A percentile compares a stretch with the other conserved stretches of the same genome.
phyloP scores from a whole-genome alignment of 345 rosid genomes.

The Salix brachista region DNA sequence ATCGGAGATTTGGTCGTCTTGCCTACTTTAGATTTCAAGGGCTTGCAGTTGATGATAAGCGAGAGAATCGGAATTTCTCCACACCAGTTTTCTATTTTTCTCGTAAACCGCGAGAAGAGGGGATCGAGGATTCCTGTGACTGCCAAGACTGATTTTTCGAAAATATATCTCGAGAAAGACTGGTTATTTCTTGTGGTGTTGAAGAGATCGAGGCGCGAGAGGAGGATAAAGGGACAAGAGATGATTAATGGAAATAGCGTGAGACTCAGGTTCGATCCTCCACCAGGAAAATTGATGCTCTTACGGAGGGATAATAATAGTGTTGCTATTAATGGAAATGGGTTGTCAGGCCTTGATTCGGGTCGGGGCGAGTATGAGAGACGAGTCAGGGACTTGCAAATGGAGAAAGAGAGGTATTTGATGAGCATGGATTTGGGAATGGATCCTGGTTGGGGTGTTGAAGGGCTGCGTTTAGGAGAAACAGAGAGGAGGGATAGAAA shows the following conservation, averaged over 20 bases:
- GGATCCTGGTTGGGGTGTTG: background rate
- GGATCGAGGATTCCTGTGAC: slow-evolving; percentile 30
- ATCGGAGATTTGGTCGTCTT: slow-evolving; percentile 31
- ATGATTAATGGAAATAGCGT: background rate
- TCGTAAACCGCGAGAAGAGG: slow-evolving; percentile 15
- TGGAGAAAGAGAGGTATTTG: slow-evolving; percentile 34
- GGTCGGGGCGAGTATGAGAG: slow-evolving; percentile 21
- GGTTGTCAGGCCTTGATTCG: slow-evolving; percentile 7
- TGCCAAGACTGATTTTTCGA: slow-evolving; percentile 32
- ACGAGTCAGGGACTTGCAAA: slow-evolving; percentile 22
- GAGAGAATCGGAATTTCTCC: slow-evolving; percentile 40
- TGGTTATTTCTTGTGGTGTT: slow-evolving; percentile 32
- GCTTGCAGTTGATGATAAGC: slow-evolving; percentile 29
- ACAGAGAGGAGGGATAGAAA: background rate
- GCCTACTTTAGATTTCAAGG: slow-evolving; percentile 28
- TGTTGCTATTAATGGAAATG: background rate
- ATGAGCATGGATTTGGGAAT: slow-evolving; percentile 15
- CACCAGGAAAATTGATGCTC: slow-evolving; percentile 25
- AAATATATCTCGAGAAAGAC: slow-evolving; percentile 20
- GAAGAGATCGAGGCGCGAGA: slow-evolving; percentile 34
- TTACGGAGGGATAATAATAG: slow-evolving; percentile 29
- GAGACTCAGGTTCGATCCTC: slow-evolving; percentile 11
- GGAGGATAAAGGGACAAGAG: slow-evolving; percentile 8
- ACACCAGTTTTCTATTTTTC: slow-evolving; percentile 36
- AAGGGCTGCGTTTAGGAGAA: background rate